Base-by-base conservation (phyloP, 2,329 filamentous ascomycete genomes). In the Neopestalotiopsis clavispora region DNA sequence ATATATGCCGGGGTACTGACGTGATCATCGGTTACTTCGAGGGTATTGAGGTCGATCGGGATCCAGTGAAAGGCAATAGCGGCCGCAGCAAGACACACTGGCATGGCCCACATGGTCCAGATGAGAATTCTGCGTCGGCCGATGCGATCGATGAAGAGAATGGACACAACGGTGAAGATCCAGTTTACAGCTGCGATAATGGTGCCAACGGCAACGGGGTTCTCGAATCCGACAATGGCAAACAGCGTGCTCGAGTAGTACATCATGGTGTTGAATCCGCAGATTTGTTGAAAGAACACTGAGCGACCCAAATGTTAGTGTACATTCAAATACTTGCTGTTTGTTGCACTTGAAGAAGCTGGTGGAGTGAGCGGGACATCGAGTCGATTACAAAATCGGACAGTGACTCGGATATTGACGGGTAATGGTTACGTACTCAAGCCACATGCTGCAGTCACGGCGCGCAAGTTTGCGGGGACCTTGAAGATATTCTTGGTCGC, bases 131-230 rank as follows among this genome's bases (percentile, higher is more conserved):
- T 74, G 17, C 84, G 79, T 4, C 83, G 78, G 0, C 84, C 83
- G 59, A 81, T 72, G 4, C 74, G 74, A 70, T 85, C 83, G 7
- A 84, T 79, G 40, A 82, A 69, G 64, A 83, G 74, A 45, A 84
- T 75, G 57, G 84, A 84, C 45, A 84, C 78, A 63, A 79, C 76
- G 0, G 82, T 84, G 75, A 85, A 84, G 66, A 85, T 70, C 71
- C 84, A 84, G 56, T 83, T 83, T 0, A 80, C 81, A 3, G 74
- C 80, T 1, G 79, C 80, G 34, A 84, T 76, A 65, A 81, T 77
- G 34, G 78, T 79, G 1, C 77, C 78, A 5, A 85, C 83, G 1
- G 82, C 83, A 0, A 80, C 79, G 1, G 84, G 79, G 61, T 85
- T 82, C 23, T 76, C 72, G 72, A 85, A 85, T 1, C 84, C 83